Evolutionary conservation across 345 rosid species (phyloP), one percentile per base, ranked within the genome.

Genomic region (Capsella bursapastoris): DNA sequence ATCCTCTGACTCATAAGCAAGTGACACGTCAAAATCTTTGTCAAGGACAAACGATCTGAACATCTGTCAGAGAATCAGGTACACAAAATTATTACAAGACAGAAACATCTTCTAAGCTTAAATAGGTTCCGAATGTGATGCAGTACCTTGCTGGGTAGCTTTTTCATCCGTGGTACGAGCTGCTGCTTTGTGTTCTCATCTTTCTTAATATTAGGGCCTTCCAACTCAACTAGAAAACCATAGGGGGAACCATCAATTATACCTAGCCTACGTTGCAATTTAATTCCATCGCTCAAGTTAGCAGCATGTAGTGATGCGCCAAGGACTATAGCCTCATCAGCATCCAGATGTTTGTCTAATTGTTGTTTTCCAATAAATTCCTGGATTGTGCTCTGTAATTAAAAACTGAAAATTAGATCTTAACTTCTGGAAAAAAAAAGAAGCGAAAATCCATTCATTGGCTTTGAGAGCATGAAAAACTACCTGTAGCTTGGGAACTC

Each of bases 401-500:
- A 8, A 11, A 13, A 57, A 34, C 0, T 47, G 3, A 9, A 8
- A 28, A 65, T 1, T 31, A 70, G 37, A 47, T 38, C 51, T 49
- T 66, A 10, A 32, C 22, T 56, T 45, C 13, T 1, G 34, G 16
- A 29, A 66, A 66, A 13, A 57, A 58, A 2, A 13, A 1, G n/a
- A 34, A 18, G 14, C 4, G 16, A 59, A 27, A 50, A 10, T 16
- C 6, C 29, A 71, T n/a, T 51, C 35, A 49, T 43, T 71, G 51
- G 43, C 68, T 71, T 34, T 9, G 2, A 37, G 68, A 34, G 37
- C 50, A 35, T 48, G 38, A 55, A 77, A 48, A 57, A 84, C 67
- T 78, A 96, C 99, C 98, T 96, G 97, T 84, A 96, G 87, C 82
- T 96, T 96, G 67, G 99, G 99, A 66, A 96, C 98, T 84, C 99